phyloP scores from a whole-genome alignment of 352 stramenopile species.

The Phytophthora hibernalis region DNA sequence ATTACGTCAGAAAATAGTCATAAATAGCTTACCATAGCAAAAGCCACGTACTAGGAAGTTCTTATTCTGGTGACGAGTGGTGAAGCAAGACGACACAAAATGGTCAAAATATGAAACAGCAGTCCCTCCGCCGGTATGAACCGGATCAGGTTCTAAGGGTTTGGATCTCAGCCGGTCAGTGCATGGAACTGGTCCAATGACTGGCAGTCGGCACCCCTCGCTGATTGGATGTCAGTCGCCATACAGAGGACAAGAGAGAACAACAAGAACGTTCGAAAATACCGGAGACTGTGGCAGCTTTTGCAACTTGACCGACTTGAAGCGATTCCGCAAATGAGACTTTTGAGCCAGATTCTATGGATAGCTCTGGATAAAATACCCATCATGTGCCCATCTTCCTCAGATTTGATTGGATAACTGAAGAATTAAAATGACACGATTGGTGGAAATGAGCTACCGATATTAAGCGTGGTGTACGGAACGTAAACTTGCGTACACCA shows the following conservation, averaged over 20 bases:
- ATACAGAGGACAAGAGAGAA: background rate
- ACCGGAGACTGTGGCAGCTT: conserved; percentile 1
- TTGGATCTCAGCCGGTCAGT: conserved; percentile 57
- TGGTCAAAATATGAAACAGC: conserved; percentile 44
- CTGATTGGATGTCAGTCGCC: conserved; percentile 56
- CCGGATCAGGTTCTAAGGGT: conserved; percentile 77
- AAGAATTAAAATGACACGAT: background rate
- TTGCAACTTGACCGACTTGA: background rate
- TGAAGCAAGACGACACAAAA: conserved; percentile 23
- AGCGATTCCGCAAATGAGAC: conserved; percentile 9
- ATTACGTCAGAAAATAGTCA: background rate
- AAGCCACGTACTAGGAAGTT: background rate
- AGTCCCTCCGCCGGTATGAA: conserved; percentile 69
- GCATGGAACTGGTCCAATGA: conserved; percentile 57
- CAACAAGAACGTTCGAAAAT: background rate
- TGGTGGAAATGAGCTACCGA: background rate
- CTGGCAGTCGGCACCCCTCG: conserved; percentile 63
- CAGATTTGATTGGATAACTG: background rate
- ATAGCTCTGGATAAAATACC: background rate
- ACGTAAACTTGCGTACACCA: background rate
- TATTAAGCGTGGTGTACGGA: background rate
- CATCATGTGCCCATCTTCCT: background rate
- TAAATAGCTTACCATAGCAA: background rate
- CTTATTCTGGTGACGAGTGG: background rate
- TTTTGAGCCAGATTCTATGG: background rate